These are phyloP conservation scores for Mariannaea elegans DNA, from an alignment of 2,329 filamentous ascomycete genomes.

Conservation along the genomic window DNA sequence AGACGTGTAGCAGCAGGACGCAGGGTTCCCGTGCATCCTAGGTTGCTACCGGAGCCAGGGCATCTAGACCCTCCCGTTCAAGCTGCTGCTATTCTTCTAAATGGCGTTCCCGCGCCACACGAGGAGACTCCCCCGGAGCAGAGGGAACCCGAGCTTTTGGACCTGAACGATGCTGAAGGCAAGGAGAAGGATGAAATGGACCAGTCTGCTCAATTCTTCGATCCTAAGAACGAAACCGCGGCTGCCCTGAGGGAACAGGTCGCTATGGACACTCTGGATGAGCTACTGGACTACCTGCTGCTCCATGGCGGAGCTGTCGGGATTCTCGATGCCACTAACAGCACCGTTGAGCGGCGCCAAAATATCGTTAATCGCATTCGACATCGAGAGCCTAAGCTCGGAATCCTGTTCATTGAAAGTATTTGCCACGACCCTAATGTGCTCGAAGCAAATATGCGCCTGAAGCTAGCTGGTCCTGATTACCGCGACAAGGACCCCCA, in stretches of 20 bases:
- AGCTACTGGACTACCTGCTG: slow-evolving; percentile 89
- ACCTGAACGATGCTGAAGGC: slow-evolving; percentile 43
- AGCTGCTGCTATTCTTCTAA: slow-evolving; percentile 66
- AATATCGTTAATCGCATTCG: slow-evolving; percentile 86
- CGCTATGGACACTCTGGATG: slow-evolving; percentile 90
- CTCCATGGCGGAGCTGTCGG: slow-evolving; percentile 85
- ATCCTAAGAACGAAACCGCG: slow-evolving; percentile 85
- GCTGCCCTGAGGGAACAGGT: slow-evolving; percentile 88
- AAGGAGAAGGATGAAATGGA: slow-evolving; percentile 66
- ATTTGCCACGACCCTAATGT: slow-evolving; percentile 86
- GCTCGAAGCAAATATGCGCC: slow-evolving; percentile 94
- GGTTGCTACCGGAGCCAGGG: slow-evolving; percentile 45
- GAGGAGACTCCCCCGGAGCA: slow-evolving; percentile 38
- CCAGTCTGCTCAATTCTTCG: slow-evolving; percentile 93
- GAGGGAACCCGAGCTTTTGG: slow-evolving; percentile 50
- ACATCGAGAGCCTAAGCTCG: slow-evolving; percentile 82
- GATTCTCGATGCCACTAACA: slow-evolving; percentile 97
- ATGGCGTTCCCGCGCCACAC: slow-evolving; percentile 55
- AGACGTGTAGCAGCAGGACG: slow-evolving; percentile 80
- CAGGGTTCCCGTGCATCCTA: slow-evolving; percentile 47
- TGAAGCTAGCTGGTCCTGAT: slow-evolving; percentile 95
- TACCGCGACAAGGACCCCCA: slow-evolving; percentile 93
- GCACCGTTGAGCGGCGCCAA: slow-evolving; percentile 85
- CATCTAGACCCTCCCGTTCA: slow-evolving; percentile 57
- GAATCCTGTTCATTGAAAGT: slow-evolving; percentile 94